A percentile compares a stretch with the other conserved stretches of the same genome.
Conservation (phyloP, 345 rosid genomes). For the Streptanthus diversifolius region DNA sequence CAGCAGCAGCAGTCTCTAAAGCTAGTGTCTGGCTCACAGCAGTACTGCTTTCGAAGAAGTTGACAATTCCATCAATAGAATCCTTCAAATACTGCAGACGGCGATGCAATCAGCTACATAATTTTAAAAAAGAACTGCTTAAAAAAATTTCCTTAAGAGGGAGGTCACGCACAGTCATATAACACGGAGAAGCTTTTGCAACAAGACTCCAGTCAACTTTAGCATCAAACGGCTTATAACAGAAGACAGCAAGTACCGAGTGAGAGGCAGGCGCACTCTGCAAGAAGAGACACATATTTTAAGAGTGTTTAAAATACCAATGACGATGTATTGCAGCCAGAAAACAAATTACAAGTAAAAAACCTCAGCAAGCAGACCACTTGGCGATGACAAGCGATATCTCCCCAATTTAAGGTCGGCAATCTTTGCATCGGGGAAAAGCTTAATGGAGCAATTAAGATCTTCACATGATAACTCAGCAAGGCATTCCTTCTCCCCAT, state of each 20-base stretch:
- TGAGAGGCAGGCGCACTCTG: slow-evolving; percentile 83
- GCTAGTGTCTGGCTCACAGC: slow-evolving; percentile 89
- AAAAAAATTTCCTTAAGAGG: slow-evolving; percentile 10
- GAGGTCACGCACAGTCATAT: slow-evolving; percentile 67
- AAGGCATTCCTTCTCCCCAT: slow-evolving; percentile 55
- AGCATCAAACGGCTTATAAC: slow-evolving; percentile 91
- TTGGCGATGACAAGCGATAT: slow-evolving; percentile 86
- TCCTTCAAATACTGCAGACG: slow-evolving; percentile 83
- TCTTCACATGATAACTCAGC: slow-evolving; percentile 89
- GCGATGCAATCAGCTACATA: slow-evolving; percentile 18
- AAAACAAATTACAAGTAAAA: slow-evolving; percentile 1
- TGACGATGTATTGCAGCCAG: slow-evolving; percentile 14
- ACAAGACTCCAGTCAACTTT: slow-evolving; percentile 97
- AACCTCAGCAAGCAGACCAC: slow-evolving; percentile 96
- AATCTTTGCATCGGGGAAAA: slow-evolving; percentile 89
- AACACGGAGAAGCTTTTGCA: slow-evolving; percentile 95
- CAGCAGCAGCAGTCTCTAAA: slow-evolving; percentile 94
- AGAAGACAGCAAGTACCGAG: slow-evolving; percentile 76
- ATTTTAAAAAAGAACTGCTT: neutral
- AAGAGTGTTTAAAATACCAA: slow-evolving; percentile 10
- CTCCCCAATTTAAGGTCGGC: slow-evolving; percentile 79
- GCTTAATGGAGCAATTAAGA: slow-evolving; percentile 70
- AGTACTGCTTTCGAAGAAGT: slow-evolving; percentile 77
- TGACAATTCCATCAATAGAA: slow-evolving; percentile 62
- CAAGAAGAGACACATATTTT: slow-evolving; percentile 28